These are phyloP conservation scores for Candolleomyces eurysporus DNA, from an alignment of 768 basidiomycete species.

Conservation along the genomic window DNA sequence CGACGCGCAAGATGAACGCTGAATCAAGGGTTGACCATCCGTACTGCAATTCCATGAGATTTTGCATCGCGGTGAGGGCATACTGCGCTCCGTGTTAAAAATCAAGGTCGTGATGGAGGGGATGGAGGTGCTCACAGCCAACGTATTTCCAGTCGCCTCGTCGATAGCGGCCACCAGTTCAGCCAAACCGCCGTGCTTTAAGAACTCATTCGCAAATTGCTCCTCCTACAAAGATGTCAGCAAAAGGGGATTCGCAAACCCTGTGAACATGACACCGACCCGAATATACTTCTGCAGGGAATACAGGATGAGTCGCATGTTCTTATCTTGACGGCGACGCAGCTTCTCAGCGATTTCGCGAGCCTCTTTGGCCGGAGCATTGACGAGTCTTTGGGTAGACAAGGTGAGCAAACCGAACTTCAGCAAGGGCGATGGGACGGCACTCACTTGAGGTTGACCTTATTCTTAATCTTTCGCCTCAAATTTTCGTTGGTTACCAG, in stretches of 20 bases:
- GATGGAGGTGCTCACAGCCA: slow-evolving; percentile 55
- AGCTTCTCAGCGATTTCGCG: slow-evolving; percentile 75
- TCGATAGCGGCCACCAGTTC: slow-evolving; percentile 72
- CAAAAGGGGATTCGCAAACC: not conserved
- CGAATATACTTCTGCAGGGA: slow-evolving; percentile 78
- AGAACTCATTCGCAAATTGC: slow-evolving; percentile 76
- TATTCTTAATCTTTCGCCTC: slow-evolving; percentile 75
- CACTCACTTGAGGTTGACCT: slow-evolving; percentile 73
- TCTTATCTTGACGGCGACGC: slow-evolving; percentile 52
- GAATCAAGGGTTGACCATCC: slow-evolving; percentile 78
- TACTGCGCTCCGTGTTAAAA: slow-evolving; percentile 48
- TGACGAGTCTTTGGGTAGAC: slow-evolving; percentile 57
- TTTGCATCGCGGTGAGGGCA: slow-evolving; percentile 81
- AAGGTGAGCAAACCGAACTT: slow-evolving; percentile 1
- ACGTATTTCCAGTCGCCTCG: slow-evolving; percentile 71
- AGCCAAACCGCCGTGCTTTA: slow-evolving; percentile 66
- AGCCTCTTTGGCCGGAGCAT: slow-evolving; percentile 77
- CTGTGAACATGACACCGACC: slow-evolving; percentile 36
- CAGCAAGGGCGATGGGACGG: not conserved
- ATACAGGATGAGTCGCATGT: slow-evolving; percentile 67
- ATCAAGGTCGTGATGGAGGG: slow-evolving; percentile 7
- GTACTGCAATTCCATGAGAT: slow-evolving; percentile 82
- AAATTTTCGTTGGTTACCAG: slow-evolving; percentile 87
- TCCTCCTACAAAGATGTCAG: slow-evolving; percentile 57
- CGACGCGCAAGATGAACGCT: slow-evolving; percentile 73